Evolutionary conservation across 208 protist genomes (phyloP).

Genomic region (Acanthamoeba royreba): DNA sequence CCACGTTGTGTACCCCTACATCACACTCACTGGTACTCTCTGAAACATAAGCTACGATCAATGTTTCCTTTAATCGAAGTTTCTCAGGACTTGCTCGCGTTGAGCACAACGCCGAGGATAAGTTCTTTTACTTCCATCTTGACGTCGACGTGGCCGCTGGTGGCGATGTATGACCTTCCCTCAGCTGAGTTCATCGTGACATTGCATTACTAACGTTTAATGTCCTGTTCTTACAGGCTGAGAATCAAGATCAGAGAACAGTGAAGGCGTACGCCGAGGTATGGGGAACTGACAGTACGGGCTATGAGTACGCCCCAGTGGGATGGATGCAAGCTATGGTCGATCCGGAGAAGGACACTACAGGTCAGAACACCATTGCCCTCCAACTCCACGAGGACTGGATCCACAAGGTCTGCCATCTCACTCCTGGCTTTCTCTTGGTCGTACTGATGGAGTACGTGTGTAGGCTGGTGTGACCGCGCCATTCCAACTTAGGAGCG

Average conservation of each 20-base stretch:
- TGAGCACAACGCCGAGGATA: not conserved
- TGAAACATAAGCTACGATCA: not conserved
- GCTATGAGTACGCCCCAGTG: constrained; percentile 15
- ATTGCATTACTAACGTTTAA: no score
- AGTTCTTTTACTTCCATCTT: constrained; percentile 28
- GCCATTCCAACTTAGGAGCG: not conserved
- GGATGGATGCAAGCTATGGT: constrained; percentile 18
- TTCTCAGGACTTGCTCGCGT: not conserved
- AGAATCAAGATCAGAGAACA: not conserved
- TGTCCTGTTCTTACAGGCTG: no score
- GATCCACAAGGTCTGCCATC: not conserved
- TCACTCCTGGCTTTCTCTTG: not conserved
- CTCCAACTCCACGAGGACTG: constrained; percentile 41
- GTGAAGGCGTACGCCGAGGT: constrained; percentile 39
- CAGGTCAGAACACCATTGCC: not conserved
- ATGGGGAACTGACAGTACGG: constrained; percentile 23
- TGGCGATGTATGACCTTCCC: not conserved
- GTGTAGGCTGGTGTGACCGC: not conserved
- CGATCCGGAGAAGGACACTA: not conserved
- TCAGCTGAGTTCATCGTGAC: not conserved
- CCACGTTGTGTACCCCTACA: constrained; percentile 39
- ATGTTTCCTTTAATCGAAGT: not conserved
- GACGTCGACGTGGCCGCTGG: not conserved
- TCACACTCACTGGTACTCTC: constrained; percentile 33
- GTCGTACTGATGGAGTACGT: not conserved